A percentile compares a stretch with the other conserved stretches of the same genome.
phyloP scores from a whole-genome alignment of 2,329 filamentous ascomycete species.

The Colletotrichum sp. region DNA sequence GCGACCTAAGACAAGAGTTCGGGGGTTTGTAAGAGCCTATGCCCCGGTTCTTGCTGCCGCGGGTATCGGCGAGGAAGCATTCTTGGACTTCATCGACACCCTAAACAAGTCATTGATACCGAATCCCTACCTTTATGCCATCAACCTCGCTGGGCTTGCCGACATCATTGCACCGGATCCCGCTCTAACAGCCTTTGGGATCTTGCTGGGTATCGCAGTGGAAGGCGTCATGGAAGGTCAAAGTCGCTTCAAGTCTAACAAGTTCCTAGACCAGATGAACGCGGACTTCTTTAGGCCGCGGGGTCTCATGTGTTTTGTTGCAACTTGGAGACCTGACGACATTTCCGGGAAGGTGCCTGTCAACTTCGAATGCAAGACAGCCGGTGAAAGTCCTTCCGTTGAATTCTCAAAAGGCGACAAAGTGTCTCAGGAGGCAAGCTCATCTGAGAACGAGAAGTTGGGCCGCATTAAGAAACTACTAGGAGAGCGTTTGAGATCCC shows the following conservation, averaged over 20 bases:
- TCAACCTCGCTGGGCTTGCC: conserved; percentile 45
- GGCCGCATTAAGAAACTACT: neutral
- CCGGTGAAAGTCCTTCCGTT: too few species aligned
- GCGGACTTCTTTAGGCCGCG: conserved; percentile 60
- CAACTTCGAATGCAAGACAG: conserved; percentile 32
- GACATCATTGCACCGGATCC: conserved; percentile 42
- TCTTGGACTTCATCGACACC: conserved; percentile 52
- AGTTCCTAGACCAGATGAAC: conserved; percentile 62
- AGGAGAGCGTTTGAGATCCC: neutral
- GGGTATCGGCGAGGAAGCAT: conserved; percentile 53
- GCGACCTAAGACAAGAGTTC: conserved; percentile 49
- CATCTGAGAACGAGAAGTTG: neutral
- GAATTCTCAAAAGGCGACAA: neutral
- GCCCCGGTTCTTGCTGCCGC: conserved; percentile 49
- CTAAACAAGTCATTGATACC: conserved; percentile 46
- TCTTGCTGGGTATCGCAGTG: conserved; percentile 47
- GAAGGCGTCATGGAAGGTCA: conserved; percentile 45
- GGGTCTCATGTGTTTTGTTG: conserved; percentile 55
- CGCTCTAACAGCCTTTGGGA: conserved; percentile 46
- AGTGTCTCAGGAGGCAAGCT: neutral
- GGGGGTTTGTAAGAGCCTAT: conserved; percentile 60
- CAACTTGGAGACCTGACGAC: conserved; percentile 54
- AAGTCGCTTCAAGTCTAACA: conserved; percentile 49
- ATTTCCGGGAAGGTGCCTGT: conserved; percentile 26
- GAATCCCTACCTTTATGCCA: conserved; percentile 39